A percentile compares a stretch with the other conserved stretches of the same genome.
Conservation (phyloP, 108 stramenopile species). For the Cyclostephanos invisitatus region DNA sequence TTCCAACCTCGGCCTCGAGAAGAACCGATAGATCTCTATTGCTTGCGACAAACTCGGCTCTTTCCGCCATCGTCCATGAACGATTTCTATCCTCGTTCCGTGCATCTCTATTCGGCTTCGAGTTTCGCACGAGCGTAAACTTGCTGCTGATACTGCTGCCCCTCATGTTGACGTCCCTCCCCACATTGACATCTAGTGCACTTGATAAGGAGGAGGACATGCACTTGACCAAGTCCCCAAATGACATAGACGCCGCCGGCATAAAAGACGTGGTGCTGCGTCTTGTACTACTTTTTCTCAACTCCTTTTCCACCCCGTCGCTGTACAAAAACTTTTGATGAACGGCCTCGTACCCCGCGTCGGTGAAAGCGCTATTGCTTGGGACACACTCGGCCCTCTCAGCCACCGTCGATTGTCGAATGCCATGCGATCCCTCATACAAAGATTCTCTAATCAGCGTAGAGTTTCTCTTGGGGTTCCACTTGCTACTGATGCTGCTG, state of each 20-base stretch:
- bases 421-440: too few relatives aligned
- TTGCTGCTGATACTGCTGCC: background rate
- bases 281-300: background rate
- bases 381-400: too few relatives aligned
- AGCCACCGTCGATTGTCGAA: too few relatives aligned
- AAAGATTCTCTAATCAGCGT: too few relatives aligned
- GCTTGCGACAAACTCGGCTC: background rate
- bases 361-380: too few relatives aligned
- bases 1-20: background rate
- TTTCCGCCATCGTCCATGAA: background rate
- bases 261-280: background rate
- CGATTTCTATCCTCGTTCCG: background rate
- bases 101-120: background rate
- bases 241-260: background rate
- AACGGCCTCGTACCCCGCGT: constrained; percentile 4
- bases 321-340: constrained; percentile 4
- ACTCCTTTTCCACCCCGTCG: background rate
- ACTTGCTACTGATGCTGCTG: too few relatives aligned
- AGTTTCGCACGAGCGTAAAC: background rate
- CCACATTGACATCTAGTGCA: background rate
- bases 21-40: background rate
- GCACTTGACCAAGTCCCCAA: background rate
- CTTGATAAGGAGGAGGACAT: background rate
- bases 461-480: too few relatives aligned
- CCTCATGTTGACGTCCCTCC: background rate